Conservation (phyloP, 2,329 filamentous ascomycete genomes). For the Apiospora sp. region DNA sequence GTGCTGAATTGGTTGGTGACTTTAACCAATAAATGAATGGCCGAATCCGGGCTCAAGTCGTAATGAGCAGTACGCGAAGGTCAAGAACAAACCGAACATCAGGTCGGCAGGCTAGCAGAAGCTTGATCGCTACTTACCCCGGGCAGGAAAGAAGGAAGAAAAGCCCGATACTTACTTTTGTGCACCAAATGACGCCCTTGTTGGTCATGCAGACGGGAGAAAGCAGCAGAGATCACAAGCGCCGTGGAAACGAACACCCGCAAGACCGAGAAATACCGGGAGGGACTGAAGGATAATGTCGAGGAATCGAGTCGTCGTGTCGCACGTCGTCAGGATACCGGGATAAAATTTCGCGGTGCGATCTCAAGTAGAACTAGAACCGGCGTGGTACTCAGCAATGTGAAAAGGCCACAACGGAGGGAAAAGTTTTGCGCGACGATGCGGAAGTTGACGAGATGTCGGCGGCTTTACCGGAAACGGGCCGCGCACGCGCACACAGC, state of each 20-base stretch:
- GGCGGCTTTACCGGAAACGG: conserved; percentile 35
- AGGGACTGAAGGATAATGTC: conserved; percentile 23
- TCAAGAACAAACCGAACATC: background rate
- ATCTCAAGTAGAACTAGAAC: conserved; percentile 30
- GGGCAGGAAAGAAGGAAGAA: conserved; percentile 7
- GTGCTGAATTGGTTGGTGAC: background rate
- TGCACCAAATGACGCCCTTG: conserved; percentile 27
- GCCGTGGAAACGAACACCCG: conserved; percentile 28
- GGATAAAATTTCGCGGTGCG: conserved; percentile 3
- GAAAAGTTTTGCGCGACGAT: conserved; percentile 35
- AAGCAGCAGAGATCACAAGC: conserved; percentile 28
- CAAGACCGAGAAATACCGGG: conserved; percentile 26
- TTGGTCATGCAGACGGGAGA: conserved; percentile 27
- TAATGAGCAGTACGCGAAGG: background rate
- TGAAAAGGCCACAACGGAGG: conserved; percentile 39
- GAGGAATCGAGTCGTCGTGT: conserved; percentile 10
- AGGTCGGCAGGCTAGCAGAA: conserved; percentile 12
- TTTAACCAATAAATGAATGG: background rate
- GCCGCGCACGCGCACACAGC: conserved; percentile 43
- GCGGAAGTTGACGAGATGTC: conserved; percentile 36
- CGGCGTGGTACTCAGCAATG: conserved; percentile 31
- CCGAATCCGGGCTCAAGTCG: conserved; percentile 2
- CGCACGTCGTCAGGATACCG: conserved; percentile 18
- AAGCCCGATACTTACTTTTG: conserved; percentile 29
- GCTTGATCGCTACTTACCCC: conserved; percentile 22